phyloP scores from a whole-genome alignment of 805 yeast species.

The Candida odintsovae region DNA sequence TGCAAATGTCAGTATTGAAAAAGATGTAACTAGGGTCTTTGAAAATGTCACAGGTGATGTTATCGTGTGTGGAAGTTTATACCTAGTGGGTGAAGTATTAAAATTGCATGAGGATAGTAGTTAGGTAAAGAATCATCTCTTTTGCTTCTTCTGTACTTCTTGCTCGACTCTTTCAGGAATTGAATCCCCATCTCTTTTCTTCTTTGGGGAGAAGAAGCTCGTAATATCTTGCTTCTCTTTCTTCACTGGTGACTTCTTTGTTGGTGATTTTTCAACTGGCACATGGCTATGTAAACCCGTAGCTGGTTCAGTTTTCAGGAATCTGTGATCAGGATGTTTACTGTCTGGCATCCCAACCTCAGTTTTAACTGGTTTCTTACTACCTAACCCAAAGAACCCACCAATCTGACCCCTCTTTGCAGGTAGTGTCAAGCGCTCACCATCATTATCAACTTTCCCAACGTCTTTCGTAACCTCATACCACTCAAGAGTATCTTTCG shows the following conservation, averaged over 20 bases:
- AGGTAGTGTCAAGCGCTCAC: constrained; percentile 27
- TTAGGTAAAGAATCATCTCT: background rate
- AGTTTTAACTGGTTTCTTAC: constrained; percentile 1
- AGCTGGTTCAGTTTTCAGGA: background rate
- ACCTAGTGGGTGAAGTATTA: constrained; percentile 55
- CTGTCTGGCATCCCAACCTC: too few species aligned
- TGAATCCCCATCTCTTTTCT: background rate
- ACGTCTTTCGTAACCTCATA: constrained; percentile 57
- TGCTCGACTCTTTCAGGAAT: background rate
- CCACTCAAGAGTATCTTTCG: constrained; percentile 36
- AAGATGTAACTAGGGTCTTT: constrained; percentile 25
- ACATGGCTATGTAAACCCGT: background rate
- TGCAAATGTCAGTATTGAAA: constrained; percentile 21
- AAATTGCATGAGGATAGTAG: constrained; percentile 27
- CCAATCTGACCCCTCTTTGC: constrained; percentile 10
- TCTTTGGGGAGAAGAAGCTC: background rate
- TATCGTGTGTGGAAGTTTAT: constrained; percentile 67
- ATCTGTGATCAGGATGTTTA: background rate
- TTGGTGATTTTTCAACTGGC: background rate
- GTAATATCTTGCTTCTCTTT: background rate
- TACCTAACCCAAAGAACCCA: constrained; percentile 10
- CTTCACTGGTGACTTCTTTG: background rate
- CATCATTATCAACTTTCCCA: constrained; percentile 52
- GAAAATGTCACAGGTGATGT: constrained; percentile 22
- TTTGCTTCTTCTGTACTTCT: background rate